These are phyloP conservation scores for Ophiobolus disseminans DNA, from an alignment of 2,329 filamentous ascomycete species.

Conservation along the genomic window DNA sequence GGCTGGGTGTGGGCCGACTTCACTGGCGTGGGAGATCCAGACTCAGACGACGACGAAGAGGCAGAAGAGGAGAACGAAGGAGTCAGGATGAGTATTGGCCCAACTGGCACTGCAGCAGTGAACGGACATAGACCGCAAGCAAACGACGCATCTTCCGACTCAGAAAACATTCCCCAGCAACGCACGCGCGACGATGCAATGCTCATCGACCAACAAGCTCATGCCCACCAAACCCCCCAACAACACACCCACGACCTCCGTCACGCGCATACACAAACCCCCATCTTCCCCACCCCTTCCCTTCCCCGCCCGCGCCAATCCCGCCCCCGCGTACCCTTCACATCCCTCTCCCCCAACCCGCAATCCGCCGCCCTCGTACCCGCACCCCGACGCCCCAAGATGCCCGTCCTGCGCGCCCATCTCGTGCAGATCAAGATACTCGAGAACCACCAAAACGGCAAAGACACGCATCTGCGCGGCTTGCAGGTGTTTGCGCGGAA, in stretches of 20 bases:
- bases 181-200: not conserved
- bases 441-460: slow-evolving; percentile 98
- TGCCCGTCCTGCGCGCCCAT: slow-evolving; percentile 82
- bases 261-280: slow-evolving; percentile 3
- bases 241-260: slow-evolving; percentile 1
- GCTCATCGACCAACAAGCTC: not conserved
- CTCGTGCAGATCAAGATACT: slow-evolving; percentile 88
- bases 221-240: not conserved
- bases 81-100: not conserved
- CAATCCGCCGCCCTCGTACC: not conserved
- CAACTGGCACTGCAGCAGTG: not conserved
- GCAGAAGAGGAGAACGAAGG: slow-evolving; percentile 20
- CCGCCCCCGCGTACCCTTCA: slow-evolving; percentile 26
- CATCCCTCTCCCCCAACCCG: slow-evolving; percentile 22
- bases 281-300: slow-evolving; percentile 4
- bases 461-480: slow-evolving; percentile 95
- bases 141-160: not conserved
- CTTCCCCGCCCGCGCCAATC: slow-evolving; percentile 5
- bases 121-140: not conserved
- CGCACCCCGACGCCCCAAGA: slow-evolving; percentile 56
- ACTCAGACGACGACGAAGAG: slow-evolving; percentile 24
- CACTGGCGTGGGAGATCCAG: slow-evolving; percentile 62
- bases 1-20: slow-evolving; percentile 91
- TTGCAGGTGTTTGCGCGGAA: slow-evolving; percentile 79
- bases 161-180: not conserved